Percentiles rank a stretch among this genome's conserved stretches.
These are phyloP conservation scores for Mortierella sp. DNA, from an alignment of 371 early-diverging fungal species.

Conservation along the genomic window DNA sequence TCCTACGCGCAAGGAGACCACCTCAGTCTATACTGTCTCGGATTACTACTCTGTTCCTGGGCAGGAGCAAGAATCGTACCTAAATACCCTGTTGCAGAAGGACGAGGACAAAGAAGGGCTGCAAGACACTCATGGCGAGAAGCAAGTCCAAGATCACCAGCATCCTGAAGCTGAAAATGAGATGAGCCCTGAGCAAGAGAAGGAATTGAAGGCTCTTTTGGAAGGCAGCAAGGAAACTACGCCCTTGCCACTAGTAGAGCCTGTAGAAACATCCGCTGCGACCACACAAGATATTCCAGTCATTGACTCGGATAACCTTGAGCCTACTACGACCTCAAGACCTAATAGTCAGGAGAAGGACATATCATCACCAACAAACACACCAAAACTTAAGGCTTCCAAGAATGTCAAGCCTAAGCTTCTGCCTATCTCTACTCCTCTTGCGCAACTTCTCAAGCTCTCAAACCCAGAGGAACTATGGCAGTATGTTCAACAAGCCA, in stretches of 20 bases:
- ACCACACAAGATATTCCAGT: constrained; percentile 8
- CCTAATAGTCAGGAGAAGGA: background rate
- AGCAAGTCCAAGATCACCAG: background rate
- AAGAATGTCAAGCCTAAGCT: constrained; percentile 40
- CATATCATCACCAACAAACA: background rate
- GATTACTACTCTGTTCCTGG: constrained; percentile 26
- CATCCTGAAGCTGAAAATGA: background rate
- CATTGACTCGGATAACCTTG: background rate
- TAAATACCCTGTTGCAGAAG: constrained; percentile 19
- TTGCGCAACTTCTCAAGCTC: constrained; percentile 35
- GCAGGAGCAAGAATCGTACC: constrained; percentile 39
- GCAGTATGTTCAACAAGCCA: constrained; percentile 54
- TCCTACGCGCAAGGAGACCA: constrained; percentile 40
- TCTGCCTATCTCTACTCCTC: constrained; percentile 45
- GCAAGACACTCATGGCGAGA: background rate
- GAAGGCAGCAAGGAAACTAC: constrained; percentile 9
- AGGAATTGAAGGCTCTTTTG: constrained; percentile 11
- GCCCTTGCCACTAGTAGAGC: constrained; percentile 9
- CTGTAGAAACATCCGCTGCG: background rate
- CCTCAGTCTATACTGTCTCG: constrained; percentile 21
- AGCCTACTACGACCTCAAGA: background rate
- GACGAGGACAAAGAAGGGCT: background rate
- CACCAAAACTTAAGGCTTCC: constrained; percentile 15
- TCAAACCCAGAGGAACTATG: constrained; percentile 45
- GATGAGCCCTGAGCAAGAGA: constrained; percentile 2